A percentile compares a stretch with the other conserved stretches of the same genome.
These are phyloP conservation scores for Neofusicoccum sp. DNA, from an alignment of 2,329 filamentous ascomycete species.

Conservation along the genomic window DNA sequence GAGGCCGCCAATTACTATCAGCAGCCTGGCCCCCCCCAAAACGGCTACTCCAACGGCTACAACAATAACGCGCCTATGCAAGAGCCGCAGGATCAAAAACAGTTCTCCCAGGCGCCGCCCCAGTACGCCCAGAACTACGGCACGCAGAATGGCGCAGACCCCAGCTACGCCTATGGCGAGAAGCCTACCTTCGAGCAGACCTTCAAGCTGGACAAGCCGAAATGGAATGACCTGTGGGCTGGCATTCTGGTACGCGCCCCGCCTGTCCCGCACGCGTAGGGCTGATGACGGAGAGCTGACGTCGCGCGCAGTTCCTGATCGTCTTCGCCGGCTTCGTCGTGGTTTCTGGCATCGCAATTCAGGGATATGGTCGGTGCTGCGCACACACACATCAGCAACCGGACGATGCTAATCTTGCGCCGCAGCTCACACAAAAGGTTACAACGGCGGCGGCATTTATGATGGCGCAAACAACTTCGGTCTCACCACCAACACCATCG, in stretches of 20 bases:
- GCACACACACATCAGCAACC: neutral
- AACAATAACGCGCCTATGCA: conserved; percentile 29
- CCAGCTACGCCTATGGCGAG: conserved; percentile 36
- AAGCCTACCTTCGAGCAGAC: conserved; percentile 71
- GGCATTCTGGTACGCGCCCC: conserved; percentile 64
- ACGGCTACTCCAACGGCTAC: conserved; percentile 22
- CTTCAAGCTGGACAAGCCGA: conserved; percentile 82
- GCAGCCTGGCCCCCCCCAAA: conserved; percentile 28
- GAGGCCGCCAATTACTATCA: conserved; percentile 46
- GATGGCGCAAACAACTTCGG: conserved; percentile 65
- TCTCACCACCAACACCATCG: conserved; percentile 80
- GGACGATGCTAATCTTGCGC: conserved; percentile 19
- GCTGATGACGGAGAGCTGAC: conserved; percentile 7
- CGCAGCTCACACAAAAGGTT: conserved; percentile 57
- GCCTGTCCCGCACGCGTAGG: neutral
- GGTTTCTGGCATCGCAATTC: conserved; percentile 74
- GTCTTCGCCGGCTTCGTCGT: conserved; percentile 74
- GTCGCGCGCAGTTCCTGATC: conserved; percentile 60
- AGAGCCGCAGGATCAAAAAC: conserved; percentile 37
- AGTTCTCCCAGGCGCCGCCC: conserved; percentile 30
- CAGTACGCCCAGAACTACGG: conserved; percentile 28
- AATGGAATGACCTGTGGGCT: conserved; percentile 90
- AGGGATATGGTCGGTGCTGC: conserved; percentile 62
- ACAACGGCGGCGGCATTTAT: conserved; percentile 75
- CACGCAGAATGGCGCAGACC: conserved; percentile 1